Evolutionary conservation across 768 basidiomycete species (phyloP).

Genomic region (Cystofilobasidium ferigula): DNA sequence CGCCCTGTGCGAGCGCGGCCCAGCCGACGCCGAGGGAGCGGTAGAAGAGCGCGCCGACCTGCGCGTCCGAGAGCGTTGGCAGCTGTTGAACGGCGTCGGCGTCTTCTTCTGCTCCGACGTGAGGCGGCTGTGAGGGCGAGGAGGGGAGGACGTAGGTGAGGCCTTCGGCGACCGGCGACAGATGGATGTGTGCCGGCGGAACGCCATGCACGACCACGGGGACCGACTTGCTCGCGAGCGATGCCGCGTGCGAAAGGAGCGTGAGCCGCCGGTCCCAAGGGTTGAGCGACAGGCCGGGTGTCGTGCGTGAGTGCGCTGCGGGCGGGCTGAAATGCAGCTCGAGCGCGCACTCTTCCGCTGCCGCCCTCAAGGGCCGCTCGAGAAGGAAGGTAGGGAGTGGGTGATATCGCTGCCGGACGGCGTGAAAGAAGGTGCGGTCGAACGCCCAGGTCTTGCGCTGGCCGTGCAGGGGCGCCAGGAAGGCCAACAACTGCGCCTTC

Average conservation of each 20-base stretch:
- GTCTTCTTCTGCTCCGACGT: not conserved
- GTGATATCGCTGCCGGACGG: not conserved
- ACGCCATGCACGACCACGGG: not conserved
- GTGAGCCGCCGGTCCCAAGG: constrained; percentile 6
- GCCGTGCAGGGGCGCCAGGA: not conserved
- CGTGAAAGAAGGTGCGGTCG: not conserved
- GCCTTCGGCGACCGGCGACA: not conserved
- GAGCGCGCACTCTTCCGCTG: not conserved
- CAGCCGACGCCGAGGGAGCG: not conserved
- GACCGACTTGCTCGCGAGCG: not conserved
- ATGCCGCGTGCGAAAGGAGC: not conserved
- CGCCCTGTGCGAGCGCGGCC: not conserved
- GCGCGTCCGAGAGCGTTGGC: not conserved
- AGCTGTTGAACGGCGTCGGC: not conserved
- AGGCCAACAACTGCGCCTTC: not conserved
- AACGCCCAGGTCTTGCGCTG: not conserved
- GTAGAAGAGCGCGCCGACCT: constrained; percentile 1
- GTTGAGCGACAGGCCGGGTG: constrained; percentile 10
- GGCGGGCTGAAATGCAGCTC: not conserved
- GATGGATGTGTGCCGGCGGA: not conserved
- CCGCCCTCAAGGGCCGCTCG: not conserved
- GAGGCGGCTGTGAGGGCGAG: not conserved
- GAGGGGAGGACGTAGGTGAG: not conserved
- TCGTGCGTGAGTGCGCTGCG: not conserved
- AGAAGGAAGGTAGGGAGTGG: not conserved